A percentile compares a stretch with the other conserved stretches of the same genome.
These are phyloP conservation scores for Phyllostachys edulis DNA, from an alignment of 176 grass and related monocot species.

Conservation along the genomic window DNA sequence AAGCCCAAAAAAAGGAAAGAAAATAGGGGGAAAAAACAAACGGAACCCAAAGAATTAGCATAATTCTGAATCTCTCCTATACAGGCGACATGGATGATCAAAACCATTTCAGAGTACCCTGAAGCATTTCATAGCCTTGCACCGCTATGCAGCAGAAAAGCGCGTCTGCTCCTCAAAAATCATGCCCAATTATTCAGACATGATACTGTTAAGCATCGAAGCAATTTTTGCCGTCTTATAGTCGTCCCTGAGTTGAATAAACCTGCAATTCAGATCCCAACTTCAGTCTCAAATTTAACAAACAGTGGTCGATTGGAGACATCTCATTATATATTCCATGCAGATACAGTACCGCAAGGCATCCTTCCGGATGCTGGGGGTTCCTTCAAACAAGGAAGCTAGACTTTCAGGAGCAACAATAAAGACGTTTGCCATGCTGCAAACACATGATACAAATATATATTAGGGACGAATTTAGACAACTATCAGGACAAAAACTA, in stretches of 20 bases:
- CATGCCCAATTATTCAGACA: conserved; percentile 49
- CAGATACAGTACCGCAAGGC: conserved; percentile 64
- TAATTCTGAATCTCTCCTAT: conserved; percentile 35
- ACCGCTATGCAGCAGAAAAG: background rate
- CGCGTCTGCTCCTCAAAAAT: background rate
- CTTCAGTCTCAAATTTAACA: background rate
- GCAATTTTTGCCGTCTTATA: conserved; percentile 94
- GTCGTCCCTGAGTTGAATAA: conserved; percentile 96
- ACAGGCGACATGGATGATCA: conserved; percentile 17
- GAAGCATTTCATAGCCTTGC: background rate
- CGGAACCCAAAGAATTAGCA: conserved; percentile 25
- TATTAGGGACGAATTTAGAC: background rate
- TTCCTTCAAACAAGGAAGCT: conserved; percentile 91
- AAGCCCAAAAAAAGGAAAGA: background rate
- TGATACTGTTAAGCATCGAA: conserved; percentile 79
- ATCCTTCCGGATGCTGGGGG: conserved; percentile 88
- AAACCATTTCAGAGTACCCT: conserved; percentile 7
- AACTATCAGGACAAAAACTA: background rate
- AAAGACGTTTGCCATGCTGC: conserved; percentile 92
- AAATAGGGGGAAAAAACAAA: background rate
- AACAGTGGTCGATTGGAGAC: background rate
- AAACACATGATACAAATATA: conserved; percentile 23
- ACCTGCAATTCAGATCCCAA: conserved; percentile 54
- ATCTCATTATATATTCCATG: background rate
- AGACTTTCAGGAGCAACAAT: conserved; percentile 99